Evolutionary conservation across 2,329 filamentous ascomycete genomes (phyloP), one percentile per base, ranked within the genome.

Genomic region (Raffaelea deltoideospora): DNA sequence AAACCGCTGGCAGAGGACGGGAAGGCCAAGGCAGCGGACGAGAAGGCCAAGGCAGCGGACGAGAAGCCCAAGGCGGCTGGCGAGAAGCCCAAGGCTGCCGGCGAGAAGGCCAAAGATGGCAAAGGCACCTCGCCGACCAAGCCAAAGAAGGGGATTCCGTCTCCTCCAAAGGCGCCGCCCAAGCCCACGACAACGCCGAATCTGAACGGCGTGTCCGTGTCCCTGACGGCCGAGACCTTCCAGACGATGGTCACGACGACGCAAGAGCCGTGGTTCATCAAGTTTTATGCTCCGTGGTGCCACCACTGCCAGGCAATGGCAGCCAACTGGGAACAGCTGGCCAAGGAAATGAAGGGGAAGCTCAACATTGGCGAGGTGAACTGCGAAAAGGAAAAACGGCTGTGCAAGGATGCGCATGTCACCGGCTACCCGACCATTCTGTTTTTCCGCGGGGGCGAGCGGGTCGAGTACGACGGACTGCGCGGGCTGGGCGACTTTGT

Each of bases 211-310:
- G 63, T 69, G 14, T 92, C 85, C 7, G 65, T 85, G 24, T 59
- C 76, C 7, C 67, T 98, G 36, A 86, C 76, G 3, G 78, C 82
- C 1, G 86, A 95, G 52, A 83, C 67, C 44, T 98, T 98, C 62
- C 79, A 92, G 53, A 76, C 72, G 40, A 64, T 79, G 27, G 87
- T 98, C 33, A 93, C 85, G 3, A 81, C 78, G 54, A 86, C 85
- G 0, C 75, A 82, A 44, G 86, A 96, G 44, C 79, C 87, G 6
- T 98, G 90, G 90, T 95, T 98, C 53, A 76, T 98, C 66, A 98
- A 98, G 58, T 96, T 98, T 55, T 96, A 95, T 55, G 87, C 85
- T 15, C 92, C 90, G 6, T 96, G 88, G 90, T 98, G 90, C 56
- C 76, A 78, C 47, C 90, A 98, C 59, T 98, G 92, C 58, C 83